Evolutionary conservation across 345 rosid genomes (phyloP).

Genomic region (Turritis glabra): DNA sequence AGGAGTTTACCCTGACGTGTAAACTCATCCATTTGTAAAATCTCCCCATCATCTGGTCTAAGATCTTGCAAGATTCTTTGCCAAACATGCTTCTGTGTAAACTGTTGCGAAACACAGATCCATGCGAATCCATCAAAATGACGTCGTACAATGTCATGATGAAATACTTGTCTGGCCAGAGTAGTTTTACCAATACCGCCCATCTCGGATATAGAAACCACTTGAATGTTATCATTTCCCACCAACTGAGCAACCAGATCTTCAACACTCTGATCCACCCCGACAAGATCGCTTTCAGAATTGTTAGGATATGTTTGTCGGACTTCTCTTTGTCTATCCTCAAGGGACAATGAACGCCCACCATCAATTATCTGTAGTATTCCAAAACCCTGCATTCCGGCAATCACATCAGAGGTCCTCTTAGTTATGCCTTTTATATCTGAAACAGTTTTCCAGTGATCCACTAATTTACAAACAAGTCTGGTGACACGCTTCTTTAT

Average conservation of each 20-base stretch:
- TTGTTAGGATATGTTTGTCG: slow-evolving; percentile 36
- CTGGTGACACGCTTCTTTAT: slow-evolving; percentile 7
- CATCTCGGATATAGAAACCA: slow-evolving; percentile 51
- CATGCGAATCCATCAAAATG: slow-evolving; percentile 43
- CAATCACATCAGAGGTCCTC: slow-evolving; percentile 34
- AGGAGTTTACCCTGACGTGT: slow-evolving; percentile 27
- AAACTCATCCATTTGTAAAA: slow-evolving; percentile 30
- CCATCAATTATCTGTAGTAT: slow-evolving; percentile 9
- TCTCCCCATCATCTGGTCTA: slow-evolving; percentile 25
- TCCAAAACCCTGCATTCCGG: slow-evolving; percentile 40
- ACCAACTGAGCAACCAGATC: slow-evolving; percentile 32
- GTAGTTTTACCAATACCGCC: slow-evolving; percentile 63
- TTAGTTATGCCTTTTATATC: slow-evolving; percentile 29
- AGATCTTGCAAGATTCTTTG: slow-evolving; percentile 39
- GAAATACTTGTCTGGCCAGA: slow-evolving; percentile 39
- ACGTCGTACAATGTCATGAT: slow-evolving; percentile 26
- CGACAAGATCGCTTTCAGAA: slow-evolving; percentile 42
- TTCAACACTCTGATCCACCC: slow-evolving; percentile 36
- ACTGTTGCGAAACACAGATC: slow-evolving; percentile 46
- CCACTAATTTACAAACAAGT: neutral
- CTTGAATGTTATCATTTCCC: neutral
- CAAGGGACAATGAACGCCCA: neutral
- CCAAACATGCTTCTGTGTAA: slow-evolving; percentile 38
- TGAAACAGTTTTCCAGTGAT: neutral
- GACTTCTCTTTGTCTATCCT: slow-evolving; percentile 16